These are phyloP conservation scores for Sclerotinia minor DNA, from an alignment of 2,329 filamentous ascomycete genomes.

Conservation along the genomic window DNA sequence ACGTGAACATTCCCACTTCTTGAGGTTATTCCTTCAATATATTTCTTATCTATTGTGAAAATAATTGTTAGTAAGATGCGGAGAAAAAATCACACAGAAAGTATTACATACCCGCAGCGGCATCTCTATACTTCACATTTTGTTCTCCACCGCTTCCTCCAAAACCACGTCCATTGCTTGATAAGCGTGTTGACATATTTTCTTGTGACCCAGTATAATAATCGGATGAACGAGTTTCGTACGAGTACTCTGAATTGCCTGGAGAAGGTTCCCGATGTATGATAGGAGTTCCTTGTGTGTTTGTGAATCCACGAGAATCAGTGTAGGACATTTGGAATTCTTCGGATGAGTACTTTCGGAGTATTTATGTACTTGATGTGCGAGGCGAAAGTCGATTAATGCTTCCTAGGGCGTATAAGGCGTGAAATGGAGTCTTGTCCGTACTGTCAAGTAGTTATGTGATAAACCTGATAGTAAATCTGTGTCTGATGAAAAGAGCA, in stretches of 20 bases:
- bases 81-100: background rate
- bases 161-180: constrained; percentile 4
- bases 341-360: constrained; percentile 12
- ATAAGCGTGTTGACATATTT: constrained; percentile 11
- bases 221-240: constrained; percentile 14
- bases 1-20: background rate
- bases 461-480: constrained; percentile 12
- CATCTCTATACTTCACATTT: constrained; percentile 16
- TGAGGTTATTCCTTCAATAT: constrained; percentile 9
- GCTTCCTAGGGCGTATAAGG: background rate
- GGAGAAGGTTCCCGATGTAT: constrained; percentile 7
- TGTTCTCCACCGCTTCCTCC: constrained; percentile 1
- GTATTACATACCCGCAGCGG: background rate
- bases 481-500: constrained; percentile 10
- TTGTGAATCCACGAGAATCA: constrained; percentile 19
- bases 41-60: background rate
- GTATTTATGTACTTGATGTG: background rate
- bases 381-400: background rate
- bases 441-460: background rate
- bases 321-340: constrained; percentile 12
- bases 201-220: background rate
- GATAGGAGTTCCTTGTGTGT: background rate
- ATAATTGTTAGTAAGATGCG: background rate
- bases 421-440: background rate
- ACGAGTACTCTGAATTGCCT: constrained; percentile 7